These are phyloP conservation scores for Lipomyces chichibuensis DNA, from an alignment of 805 yeast species.

Conservation along the genomic window DNA sequence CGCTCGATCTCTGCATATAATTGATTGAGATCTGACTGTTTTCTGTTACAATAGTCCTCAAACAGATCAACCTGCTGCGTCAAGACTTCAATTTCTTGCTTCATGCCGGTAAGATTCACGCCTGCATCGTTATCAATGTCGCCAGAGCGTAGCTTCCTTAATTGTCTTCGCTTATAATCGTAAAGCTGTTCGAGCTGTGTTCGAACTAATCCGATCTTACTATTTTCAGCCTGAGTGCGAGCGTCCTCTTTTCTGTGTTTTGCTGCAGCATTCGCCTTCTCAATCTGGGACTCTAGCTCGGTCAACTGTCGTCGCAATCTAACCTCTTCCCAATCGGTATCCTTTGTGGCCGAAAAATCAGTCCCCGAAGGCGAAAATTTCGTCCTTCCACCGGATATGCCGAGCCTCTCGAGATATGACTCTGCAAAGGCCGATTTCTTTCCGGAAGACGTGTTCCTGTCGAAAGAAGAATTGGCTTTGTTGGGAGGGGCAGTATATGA, in stretches of 20 bases:
- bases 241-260: conserved; percentile 45
- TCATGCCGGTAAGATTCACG: conserved; percentile 42
- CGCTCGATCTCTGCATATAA: conserved; percentile 44
- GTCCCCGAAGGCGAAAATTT: conserved; percentile 54
- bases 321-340: conserved; percentile 93
- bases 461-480: not conserved
- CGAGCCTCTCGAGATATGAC: conserved; percentile 38
- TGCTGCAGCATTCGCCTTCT: conserved; percentile 57
- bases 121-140: conserved; percentile 32
- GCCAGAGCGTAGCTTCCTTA: conserved; percentile 48
- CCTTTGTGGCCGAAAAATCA: conserved; percentile 66
- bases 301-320: conserved; percentile 76
- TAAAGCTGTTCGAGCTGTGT: conserved; percentile 81
- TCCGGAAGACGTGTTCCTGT: conserved; percentile 14
- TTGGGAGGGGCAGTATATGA: conserved; percentile 25
- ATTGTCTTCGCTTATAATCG: conserved; percentile 70
- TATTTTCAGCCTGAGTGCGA: conserved; percentile 13
- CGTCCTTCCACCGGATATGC: conserved; percentile 48
- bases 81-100: conserved; percentile 65
- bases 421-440: conserved; percentile 41
- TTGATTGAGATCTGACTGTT: conserved; percentile 61
- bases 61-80: conserved; percentile 75
- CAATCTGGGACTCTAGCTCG: conserved; percentile 69
- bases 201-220: conserved; percentile 48
- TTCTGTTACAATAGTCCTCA: conserved; percentile 65